Evolutionary conservation across 345 rosid genomes (phyloP).

Genomic region (Sisymbrium altissimum): DNA sequence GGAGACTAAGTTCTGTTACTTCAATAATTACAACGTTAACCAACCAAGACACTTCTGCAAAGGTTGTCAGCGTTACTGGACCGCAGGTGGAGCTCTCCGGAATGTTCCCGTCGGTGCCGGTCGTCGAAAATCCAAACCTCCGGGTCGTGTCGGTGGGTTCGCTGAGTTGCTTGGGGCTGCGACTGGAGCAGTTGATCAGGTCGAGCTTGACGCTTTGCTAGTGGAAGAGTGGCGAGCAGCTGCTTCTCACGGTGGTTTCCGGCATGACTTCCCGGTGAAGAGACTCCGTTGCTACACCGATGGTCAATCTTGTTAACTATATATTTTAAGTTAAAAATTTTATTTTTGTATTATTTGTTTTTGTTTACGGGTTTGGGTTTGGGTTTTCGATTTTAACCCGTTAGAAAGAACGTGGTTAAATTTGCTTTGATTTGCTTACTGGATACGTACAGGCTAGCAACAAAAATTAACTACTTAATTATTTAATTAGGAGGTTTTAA

Average conservation of each 20-base stretch:
- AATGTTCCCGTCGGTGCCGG: slow-evolving; percentile 96
- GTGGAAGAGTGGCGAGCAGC: slow-evolving; percentile 60
- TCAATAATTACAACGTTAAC: slow-evolving; percentile 95
- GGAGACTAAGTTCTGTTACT: slow-evolving; percentile 97
- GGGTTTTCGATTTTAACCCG: slow-evolving; percentile 22
- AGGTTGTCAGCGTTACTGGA: slow-evolving; percentile 99
- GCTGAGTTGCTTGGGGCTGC: slow-evolving; percentile 34
- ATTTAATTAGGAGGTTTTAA: slow-evolving; percentile 18
- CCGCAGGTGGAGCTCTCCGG: slow-evolving; percentile 93
- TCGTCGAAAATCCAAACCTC: slow-evolving; percentile 79
- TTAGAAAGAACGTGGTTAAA: slow-evolving; percentile 27
- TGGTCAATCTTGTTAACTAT: slow-evolving; percentile 48
- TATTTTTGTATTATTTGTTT: neutral
- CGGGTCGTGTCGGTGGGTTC: slow-evolving; percentile 42
- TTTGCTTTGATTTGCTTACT: slow-evolving; percentile 28
- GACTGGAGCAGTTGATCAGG: slow-evolving; percentile 42
- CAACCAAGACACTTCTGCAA: slow-evolving; percentile 97
- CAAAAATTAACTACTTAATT: slow-evolving; percentile 17
- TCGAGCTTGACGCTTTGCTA: slow-evolving; percentile 49
- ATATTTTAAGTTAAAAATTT: neutral
- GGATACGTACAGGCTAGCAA: slow-evolving; percentile 37
- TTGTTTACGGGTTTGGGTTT: slow-evolving; percentile 12
- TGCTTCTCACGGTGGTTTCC: slow-evolving; percentile 49
- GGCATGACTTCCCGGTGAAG: slow-evolving; percentile 57
- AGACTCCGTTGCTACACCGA: slow-evolving; percentile 53